Base-by-base conservation (phyloP, 495 filamentous ascomycete genomes). In the Xylaria grammica region DNA sequence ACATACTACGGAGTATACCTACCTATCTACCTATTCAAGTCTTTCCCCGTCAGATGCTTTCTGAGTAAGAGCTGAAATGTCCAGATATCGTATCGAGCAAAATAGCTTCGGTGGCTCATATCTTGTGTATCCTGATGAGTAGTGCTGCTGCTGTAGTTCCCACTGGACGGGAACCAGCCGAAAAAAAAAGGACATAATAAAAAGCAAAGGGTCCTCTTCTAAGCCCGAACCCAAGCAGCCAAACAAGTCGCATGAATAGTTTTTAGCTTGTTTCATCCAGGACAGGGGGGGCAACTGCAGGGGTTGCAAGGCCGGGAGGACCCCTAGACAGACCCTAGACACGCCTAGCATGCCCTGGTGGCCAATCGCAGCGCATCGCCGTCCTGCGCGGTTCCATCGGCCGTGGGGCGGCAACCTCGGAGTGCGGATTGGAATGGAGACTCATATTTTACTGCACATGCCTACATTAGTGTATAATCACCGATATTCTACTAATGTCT, bases 261-360 rank as follows among this genome's bases (percentile, higher is more conserved):
- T 32, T 17, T 54, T 57, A 56, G 62, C 53, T 42, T 51, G 62
- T 64, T 64, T 64, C 62, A 64, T 57, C 20, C 22, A n/a, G n/a
- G n/a, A n/a, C n/a, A n/a, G n/a, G n/a, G n/a, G n/a, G n/a, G n/a
- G n/a, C n/a, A n/a, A n/a, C 9, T n/a, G 20, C 61, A 48, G 24
- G 40, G 51, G n/a, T 38, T 10, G 40, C 22, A 30, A 24, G 55
- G 44, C n/a, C 36, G 26, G 13, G 17, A 11, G 54, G 11, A 29
- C 30, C 36, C 24, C 15, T 20, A 34, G 42, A 60, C 57, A 5
- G 11, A 6, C 6, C 11, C 34, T 6, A 36, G 34, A 36, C n/a
- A n/a, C n/a, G n/a, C 56, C 56, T 59, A 59, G 56, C 38, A 27
- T 34, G 53, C 22, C n/a, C 6, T 27, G 4, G 22, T 48, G 36